Evolutionary conservation across 2,329 filamentous ascomycete species (phyloP).

Genomic region (Bipolaris bicolor): DNA sequence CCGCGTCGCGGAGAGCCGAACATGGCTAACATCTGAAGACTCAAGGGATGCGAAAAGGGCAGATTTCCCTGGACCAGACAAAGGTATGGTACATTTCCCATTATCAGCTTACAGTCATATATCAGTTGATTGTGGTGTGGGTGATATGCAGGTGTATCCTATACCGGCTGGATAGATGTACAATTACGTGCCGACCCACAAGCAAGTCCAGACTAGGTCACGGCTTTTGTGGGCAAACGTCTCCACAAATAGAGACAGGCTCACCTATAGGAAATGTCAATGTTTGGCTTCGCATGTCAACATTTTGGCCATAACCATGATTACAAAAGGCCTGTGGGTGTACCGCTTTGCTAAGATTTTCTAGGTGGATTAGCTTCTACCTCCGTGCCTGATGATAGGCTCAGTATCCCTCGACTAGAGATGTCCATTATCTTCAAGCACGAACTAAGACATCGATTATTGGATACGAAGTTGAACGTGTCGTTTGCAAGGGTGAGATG

Average conservation of each 20-base stretch:
- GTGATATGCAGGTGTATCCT: neutral
- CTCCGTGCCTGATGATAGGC: neutral
- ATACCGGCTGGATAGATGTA: neutral
- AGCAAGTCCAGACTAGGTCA: neutral
- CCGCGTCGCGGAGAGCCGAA: conserved; percentile 18
- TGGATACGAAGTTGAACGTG: neutral
- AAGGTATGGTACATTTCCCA: neutral
- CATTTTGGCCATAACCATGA: neutral
- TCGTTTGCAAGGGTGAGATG: neutral
- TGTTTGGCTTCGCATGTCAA: neutral
- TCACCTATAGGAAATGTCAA: neutral
- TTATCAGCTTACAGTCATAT: neutral
- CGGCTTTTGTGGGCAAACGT: neutral
- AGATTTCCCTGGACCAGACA: neutral
- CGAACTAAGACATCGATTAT: neutral
- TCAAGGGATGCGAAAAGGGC: conserved; percentile 39
- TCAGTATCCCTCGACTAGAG: neutral
- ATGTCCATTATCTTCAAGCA: neutral
- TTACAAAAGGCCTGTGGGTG: neutral
- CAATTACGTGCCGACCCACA: neutral
- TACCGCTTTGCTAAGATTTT: neutral
- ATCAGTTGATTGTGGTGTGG: neutral
- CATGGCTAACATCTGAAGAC: neutral
- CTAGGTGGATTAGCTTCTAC: neutral
- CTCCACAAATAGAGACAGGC: neutral